Evolutionary conservation across 441 rosid genomes (phyloP), one percentile per base, ranked within the genome.

Genomic region (Macaranga tanarius): DNA sequence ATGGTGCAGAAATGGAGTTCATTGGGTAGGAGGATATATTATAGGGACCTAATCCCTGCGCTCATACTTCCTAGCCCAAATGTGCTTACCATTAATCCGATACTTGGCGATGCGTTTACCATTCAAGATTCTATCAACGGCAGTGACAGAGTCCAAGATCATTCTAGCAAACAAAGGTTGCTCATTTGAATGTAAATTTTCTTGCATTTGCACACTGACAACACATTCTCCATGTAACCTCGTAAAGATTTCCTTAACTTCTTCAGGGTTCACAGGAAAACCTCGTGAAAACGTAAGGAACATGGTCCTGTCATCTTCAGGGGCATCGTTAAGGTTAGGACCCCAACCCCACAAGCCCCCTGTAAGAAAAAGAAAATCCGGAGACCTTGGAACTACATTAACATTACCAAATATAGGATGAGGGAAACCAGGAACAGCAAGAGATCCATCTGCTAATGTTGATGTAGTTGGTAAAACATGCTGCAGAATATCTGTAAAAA

Each of bases 251-350:
- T 67, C 59, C 23, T 55, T 79, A 38, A 88, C 89, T 70, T 92
- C 95, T 0, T 55, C 81, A 74, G 69, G 76, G 0, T 88, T 31
- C 20, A 92, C 92, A 0, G 90, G 89, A 77, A 86, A 90, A 0
- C 93, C 97, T 65, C 92, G 75, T 1, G 96, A 89, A 69, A 92
- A 92, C 0, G 97, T 92, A 28, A 90, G 52, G 23, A 92, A 92
- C 88, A 92, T 70, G 0, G 95, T 92, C 51, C 82, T 75, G 0
- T 92, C 97, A 3, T 86, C 87, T n/a, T 82, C 89, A 0, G 83
- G 67, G 1, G 74, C 79, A 7, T 28, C 76, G 40, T 63, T 66
- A n/a, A n/a, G n/a, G 0, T 0, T 23, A 26, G 88, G 73, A 57
- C 72, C 75, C 95, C 92, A 92, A 4, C 74, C 85, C 97, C 97